These are phyloP conservation scores for Gossypium laxum DNA, from an alignment of 441 rosid species.

Conservation along the genomic window DNA sequence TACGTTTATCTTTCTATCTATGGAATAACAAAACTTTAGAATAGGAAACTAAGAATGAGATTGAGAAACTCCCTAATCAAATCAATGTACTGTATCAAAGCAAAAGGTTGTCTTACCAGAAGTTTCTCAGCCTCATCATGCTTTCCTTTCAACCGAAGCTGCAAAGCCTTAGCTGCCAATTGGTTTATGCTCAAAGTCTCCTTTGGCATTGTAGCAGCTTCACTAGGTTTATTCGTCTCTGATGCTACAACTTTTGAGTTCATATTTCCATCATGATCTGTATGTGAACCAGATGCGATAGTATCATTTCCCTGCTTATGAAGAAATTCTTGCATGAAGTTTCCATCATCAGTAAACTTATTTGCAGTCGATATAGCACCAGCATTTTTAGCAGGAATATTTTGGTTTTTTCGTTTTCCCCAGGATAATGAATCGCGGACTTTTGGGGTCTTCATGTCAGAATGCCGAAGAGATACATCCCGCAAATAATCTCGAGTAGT, in stretches of 20 bases:
- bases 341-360: slow-evolving; percentile 67
- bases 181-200: slow-evolving; percentile 58
- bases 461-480: slow-evolving; percentile 43
- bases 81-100: background rate
- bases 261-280: slow-evolving; percentile 20
- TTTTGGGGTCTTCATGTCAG: slow-evolving; percentile 63
- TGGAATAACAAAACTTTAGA: background rate
- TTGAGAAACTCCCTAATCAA: background rate
- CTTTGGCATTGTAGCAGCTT: slow-evolving; percentile 15
- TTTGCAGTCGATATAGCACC: slow-evolving; percentile 46
- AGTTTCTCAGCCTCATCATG: slow-evolving; percentile 68
- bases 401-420: slow-evolving; percentile 48
- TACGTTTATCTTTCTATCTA: background rate
- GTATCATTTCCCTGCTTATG: slow-evolving; percentile 27
- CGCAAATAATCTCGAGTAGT: slow-evolving; percentile 43
- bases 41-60: background rate
- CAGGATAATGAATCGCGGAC: slow-evolving; percentile 52
- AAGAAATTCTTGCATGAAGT: slow-evolving; percentile 48
- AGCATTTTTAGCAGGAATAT: slow-evolving; percentile 38
- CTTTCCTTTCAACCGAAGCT: slow-evolving; percentile 76
- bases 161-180: slow-evolving; percentile 79
- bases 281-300: slow-evolving; percentile 21
- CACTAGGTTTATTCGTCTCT: slow-evolving; percentile 22
- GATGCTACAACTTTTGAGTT: slow-evolving; percentile 16
- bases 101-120: slow-evolving; percentile 33